Percentiles rank a stretch among this genome's conserved stretches.
phyloP scores from a whole-genome alignment of 169 alveolate genomes.

The Eimeria sp. region DNA sequence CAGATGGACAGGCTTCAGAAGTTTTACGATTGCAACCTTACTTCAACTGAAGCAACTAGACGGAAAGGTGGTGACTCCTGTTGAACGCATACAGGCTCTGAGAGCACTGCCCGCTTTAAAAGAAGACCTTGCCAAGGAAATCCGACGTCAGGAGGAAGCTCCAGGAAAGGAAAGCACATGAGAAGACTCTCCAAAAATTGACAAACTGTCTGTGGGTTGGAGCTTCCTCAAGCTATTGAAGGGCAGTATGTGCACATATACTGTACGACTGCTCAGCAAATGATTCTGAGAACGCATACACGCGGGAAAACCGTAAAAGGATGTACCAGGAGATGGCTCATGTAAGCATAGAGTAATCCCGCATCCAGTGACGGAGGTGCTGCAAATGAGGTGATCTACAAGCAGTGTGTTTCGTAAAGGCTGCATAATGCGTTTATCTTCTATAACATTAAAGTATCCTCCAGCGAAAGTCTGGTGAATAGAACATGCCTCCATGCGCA shows the following conservation, averaged over 20 bases:
- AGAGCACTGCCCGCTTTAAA: constrained; percentile 58
- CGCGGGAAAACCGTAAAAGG: constrained; percentile 79
- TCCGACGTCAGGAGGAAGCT: background rate
- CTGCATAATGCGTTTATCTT: background rate
- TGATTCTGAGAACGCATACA: constrained; percentile 67
- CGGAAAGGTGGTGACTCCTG: constrained; percentile 91
- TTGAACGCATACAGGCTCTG: constrained; percentile 89
- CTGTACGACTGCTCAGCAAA: constrained; percentile 5
- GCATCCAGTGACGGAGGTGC: background rate
- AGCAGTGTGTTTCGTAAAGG: background rate
- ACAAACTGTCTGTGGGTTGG: background rate
- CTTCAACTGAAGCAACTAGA: constrained; percentile 90
- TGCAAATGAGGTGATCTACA: background rate
- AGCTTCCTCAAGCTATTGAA: background rate
- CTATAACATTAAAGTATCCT: background rate
- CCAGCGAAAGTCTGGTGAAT: background rate
- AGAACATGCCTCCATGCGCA: background rate
- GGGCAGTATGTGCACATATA: background rate
- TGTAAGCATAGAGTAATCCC: constrained; percentile 19
- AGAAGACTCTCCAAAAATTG: background rate
- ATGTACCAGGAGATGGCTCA: constrained; percentile 82
- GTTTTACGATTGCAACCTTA: constrained; percentile 88
- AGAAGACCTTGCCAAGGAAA: constrained; percentile 32
- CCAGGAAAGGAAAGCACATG: constrained; percentile 22
- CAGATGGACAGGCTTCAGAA: constrained; percentile 83